Base-by-base conservation (phyloP, 768 basidiomycete genomes). In the Podaxis pistillaris region DNA sequence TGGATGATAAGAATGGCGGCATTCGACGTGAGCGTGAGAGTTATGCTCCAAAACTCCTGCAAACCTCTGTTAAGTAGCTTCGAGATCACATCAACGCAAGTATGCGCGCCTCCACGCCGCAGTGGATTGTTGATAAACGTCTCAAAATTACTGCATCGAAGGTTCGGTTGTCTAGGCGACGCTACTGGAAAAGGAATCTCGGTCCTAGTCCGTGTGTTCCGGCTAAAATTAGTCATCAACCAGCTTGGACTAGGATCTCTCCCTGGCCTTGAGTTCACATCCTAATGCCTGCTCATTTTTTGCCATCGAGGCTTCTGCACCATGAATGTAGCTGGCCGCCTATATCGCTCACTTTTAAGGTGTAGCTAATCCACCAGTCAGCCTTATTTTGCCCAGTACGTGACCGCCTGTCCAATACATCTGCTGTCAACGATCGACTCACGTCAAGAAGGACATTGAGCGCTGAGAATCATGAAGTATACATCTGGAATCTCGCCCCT, bases 161-260 rank as follows among this genome's bases (percentile, higher is more conserved):
- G 19, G 24, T n/a, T 24, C 37, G 36, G 54, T 56, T 56, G 54
- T 40, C 54, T 56, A 37, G 54, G 8, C 19, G 19, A 56, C 54
- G 37, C 17, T 15, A 2, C 51, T n/a, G 13, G 15, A 26, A 24
- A 44, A 24, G n/a, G 11, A 3, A 38, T 17, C 5, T 17, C 12
- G 19, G 15, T 9, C 9, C 8, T 33, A 33, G 33, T 55, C 56
- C 56, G 38, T 56, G 56, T 24, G 57, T 36, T 12, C 26, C 57
- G 44, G 57, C 57, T 58, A 49, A n/a, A 46, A 58, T 58, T 58
- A 50, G 57, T 58, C 57, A 58, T 47, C 57, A 38, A 36, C 11
- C 9, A 3, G 9, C 17, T 6, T 55, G 33, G 54, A n/a, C 22
- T 9, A 51, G 3, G 11, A 19, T 46, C 54, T 5, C 22, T 26